Base-by-base conservation (phyloP, 2,329 filamentous ascomycete genomes). In the Hypoxylon sp. region DNA sequence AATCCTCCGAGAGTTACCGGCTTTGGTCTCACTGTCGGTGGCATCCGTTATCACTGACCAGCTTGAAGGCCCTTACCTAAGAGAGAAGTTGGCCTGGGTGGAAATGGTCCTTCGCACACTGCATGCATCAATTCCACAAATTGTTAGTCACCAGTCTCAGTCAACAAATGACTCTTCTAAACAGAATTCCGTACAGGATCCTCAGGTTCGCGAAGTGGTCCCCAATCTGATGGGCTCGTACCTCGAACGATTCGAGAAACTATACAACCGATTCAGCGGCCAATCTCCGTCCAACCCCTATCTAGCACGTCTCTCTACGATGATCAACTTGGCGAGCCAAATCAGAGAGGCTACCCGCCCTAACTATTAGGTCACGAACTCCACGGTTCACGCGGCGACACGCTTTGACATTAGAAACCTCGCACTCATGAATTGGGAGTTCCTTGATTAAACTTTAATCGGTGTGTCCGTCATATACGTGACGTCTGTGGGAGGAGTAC, bases 21-120 rank as follows among this genome's bases (percentile, higher is more conserved):
- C 88, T 16, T 81, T 91, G 19, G 82, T 91, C 54, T 81, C 89
- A 19, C 81, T 91, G 48, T 90, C 89, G 0, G 85, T 90, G 39
- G 88, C 88, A 57, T 87, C 88, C 23, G 89, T 88, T 6, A 83
- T 91, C 58, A 86, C 87, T 34, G 83, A 87, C 71, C 82, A 88
- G 45, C 78, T 91, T 47, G 82, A 83, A 61, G 84, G 84, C 41
- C 79, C 81, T 9, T 79, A 83, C 47, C 77, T 90, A 54, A 81
- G 83, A 51, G 82, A 87, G 72, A 87, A 87, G 75, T 78, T 90
- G 56, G 80, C 80, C 21, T 88, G 88, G 86, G 81, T 90, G 41
- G 87, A 90, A 73, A 82, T 84, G 71, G 84, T 88, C 39, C 78
- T 90, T n/a, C 78, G 82, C 41, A 81, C 83, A 27, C 84, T 90